Conservation (phyloP, 2,329 filamentous ascomycete species). For the Alternaria arbusti region DNA sequence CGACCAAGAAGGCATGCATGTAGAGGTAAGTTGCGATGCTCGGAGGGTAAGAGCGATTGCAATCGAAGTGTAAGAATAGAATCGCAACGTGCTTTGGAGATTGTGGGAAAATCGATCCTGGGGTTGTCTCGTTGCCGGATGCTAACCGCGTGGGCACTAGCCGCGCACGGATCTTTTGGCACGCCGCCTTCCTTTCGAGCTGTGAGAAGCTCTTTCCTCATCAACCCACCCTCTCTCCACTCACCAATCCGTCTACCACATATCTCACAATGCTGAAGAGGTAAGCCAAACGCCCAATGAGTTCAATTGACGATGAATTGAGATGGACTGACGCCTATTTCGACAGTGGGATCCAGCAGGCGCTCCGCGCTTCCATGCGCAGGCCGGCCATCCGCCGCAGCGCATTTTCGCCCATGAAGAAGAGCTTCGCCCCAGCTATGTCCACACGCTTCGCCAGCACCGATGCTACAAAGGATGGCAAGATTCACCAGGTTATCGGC, state of each 20-base stretch:
- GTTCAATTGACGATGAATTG: constrained; percentile 48
- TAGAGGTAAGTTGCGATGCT: background rate
- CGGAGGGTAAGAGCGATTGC: background rate
- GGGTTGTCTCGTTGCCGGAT: background rate
- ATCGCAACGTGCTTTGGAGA: background rate
- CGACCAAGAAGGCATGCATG: background rate
- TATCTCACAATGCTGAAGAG: constrained; percentile 67
- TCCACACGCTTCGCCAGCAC: constrained; percentile 68
- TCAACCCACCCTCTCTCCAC: constrained; percentile 37
- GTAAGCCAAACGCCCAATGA: constrained; percentile 50
- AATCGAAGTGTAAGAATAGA: background rate
- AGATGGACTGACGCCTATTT: constrained; percentile 43
- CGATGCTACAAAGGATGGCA: constrained; percentile 64
- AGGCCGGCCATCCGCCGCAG: constrained; percentile 60
- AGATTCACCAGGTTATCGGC: constrained; percentile 84
- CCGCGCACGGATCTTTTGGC: constrained; percentile 12
- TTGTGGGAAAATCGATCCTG: background rate
- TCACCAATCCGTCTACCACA: constrained; percentile 47
- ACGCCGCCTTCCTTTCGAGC: constrained; percentile 13
- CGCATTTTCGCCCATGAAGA: constrained; percentile 64
- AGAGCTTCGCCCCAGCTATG: constrained; percentile 64
- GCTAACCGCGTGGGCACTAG: constrained; percentile 11
- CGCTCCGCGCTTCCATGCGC: constrained; percentile 66
- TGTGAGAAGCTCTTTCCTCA: constrained; percentile 27
- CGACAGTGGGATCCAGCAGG: constrained; percentile 69